A percentile compares a stretch with the other conserved stretches of the same genome.
Evolutionary conservation across 1,284 basidiomycete genomes (phyloP).

Genomic region (Pseudozyma sp.): DNA sequence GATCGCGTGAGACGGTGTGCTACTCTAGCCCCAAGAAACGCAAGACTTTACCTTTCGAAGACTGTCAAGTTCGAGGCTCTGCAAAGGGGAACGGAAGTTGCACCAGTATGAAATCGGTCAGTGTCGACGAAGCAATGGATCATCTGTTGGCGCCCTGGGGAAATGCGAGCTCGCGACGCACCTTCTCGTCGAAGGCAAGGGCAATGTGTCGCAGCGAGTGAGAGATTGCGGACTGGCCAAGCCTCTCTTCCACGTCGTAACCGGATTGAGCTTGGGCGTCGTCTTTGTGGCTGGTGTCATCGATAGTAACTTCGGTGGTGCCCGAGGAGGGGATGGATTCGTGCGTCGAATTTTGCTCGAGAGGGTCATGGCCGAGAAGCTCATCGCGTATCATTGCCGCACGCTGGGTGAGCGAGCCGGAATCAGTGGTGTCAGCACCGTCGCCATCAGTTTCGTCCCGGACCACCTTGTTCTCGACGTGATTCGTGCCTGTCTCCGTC

Average conservation of each 20-base stretch:
- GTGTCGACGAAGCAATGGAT: too few species aligned
- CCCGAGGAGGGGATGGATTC: constrained; percentile 10
- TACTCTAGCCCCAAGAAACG: too few species aligned
- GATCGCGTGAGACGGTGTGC: too few species aligned
- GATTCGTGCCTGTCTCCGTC: neutral
- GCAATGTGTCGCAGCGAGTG: constrained; percentile 41
- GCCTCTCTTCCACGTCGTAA: constrained; percentile 14
- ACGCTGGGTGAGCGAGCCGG: constrained; percentile 25
- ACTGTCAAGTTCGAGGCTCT: constrained; percentile 42
- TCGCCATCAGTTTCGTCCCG: neutral
- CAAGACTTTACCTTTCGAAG: constrained; percentile 13
- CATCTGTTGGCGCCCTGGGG: neutral
- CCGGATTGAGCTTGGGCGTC: neutral
- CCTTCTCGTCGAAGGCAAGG: constrained; percentile 42
- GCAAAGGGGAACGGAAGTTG: neutral
- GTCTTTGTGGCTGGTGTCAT: neutral
- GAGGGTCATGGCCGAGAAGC: constrained; percentile 22
- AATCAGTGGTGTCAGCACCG: constrained; percentile 10
- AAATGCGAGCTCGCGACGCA: neutral
- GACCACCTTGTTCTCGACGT: neutral
- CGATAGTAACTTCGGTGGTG: neutral
- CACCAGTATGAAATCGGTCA: too few species aligned
- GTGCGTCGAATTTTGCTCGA: constrained; percentile 10
- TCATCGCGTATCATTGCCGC: constrained; percentile 37
- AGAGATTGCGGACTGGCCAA: constrained; percentile 18